Conservation (phyloP, 306 rosid genomes). For the Luffa acutangula region DNA sequence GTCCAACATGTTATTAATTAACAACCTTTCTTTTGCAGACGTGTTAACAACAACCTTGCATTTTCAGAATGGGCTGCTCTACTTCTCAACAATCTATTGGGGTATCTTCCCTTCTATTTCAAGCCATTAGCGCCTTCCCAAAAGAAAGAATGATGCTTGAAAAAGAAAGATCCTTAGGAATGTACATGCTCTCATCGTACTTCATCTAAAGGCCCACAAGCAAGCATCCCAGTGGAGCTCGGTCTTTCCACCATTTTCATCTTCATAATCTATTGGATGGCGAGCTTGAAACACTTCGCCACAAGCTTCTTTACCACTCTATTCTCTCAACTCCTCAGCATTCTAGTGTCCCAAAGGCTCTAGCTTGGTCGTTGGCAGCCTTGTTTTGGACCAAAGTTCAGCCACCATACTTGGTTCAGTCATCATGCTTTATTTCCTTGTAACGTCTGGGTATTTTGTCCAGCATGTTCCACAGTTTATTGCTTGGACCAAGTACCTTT, state of each 20-base stretch:
- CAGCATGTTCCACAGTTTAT: slow-evolving; percentile 51
- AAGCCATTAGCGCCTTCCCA: slow-evolving; percentile 67
- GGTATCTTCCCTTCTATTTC: slow-evolving; percentile 35
- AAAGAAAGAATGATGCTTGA: slow-evolving; percentile 40
- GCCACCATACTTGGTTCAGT: slow-evolving; percentile 53
- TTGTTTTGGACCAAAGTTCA: slow-evolving; percentile 35
- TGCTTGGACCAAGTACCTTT: slow-evolving; percentile 50
- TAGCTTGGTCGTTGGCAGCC: slow-evolving; percentile 61
- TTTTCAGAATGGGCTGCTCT: slow-evolving; percentile 47
- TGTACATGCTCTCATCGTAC: slow-evolving; percentile 59
- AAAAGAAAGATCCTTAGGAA: slow-evolving; percentile 60
- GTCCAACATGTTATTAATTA: not conserved
- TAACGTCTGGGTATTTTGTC: slow-evolving; percentile 56
- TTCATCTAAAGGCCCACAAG: slow-evolving; percentile 34
- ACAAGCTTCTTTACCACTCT: slow-evolving; percentile 23
- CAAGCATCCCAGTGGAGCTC: slow-evolving; percentile 58
- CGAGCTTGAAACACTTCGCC: slow-evolving; percentile 26
- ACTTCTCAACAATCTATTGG: slow-evolving; percentile 45
- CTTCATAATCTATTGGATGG: slow-evolving; percentile 48
- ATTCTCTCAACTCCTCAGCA: slow-evolving; percentile 24
- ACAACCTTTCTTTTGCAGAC: not conserved
- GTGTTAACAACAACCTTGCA: too few relatives aligned
- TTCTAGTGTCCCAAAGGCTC: slow-evolving; percentile 53
- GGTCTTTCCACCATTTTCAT: slow-evolving; percentile 39
- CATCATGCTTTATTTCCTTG: slow-evolving; percentile 36